phyloP scores from a whole-genome alignment of 495 filamentous ascomycete species.

The Durotheca rogersii region DNA sequence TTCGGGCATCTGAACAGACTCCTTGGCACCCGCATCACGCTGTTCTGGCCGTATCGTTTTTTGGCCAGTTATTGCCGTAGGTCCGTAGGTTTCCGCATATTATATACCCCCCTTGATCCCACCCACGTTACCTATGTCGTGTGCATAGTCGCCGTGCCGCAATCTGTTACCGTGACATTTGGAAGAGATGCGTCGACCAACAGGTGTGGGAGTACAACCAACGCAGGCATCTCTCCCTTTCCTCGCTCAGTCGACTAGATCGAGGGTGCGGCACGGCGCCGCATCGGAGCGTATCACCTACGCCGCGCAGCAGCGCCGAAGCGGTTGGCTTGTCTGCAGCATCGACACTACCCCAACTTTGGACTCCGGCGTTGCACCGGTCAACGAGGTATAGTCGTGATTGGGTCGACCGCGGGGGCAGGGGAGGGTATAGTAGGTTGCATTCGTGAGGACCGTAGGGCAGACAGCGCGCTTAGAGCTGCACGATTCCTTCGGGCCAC shows the following conservation, averaged over 20 bases:
- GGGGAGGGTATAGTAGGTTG: not conserved
- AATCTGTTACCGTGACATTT: slow-evolving; percentile 1
- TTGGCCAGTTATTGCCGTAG: not conserved
- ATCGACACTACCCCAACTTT: not conserved
- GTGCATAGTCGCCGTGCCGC: not conserved
- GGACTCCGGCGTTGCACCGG: not conserved
- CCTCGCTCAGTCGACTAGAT: not conserved
- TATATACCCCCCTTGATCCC: slow-evolving; percentile 5
- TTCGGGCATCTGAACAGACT: slow-evolving; percentile 1
- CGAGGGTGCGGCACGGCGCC: slow-evolving; percentile 1
- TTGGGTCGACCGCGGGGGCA: not conserved
- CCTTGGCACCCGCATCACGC: not conserved
- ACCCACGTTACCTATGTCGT: slow-evolving; percentile 2
- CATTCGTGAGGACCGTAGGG: slow-evolving; percentile 5
- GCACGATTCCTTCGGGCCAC: not conserved
- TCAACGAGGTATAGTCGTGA: not conserved
- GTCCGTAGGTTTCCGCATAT: slow-evolving; percentile 1
- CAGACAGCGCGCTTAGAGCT: slow-evolving; percentile 4
- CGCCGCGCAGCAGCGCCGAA: slow-evolving; percentile 2
- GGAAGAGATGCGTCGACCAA: not conserved
- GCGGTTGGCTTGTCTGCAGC: slow-evolving; percentile 2
- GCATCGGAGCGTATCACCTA: slow-evolving; percentile 4
- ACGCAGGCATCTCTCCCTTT: too few relatives aligned
- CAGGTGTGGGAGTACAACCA: slow-evolving; percentile 4
- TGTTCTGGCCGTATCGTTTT: slow-evolving; percentile 2